Base-by-base conservation (phyloP, 495 filamentous ascomycete genomes). In the Lasiosphaeriaceae sp. region DNA sequence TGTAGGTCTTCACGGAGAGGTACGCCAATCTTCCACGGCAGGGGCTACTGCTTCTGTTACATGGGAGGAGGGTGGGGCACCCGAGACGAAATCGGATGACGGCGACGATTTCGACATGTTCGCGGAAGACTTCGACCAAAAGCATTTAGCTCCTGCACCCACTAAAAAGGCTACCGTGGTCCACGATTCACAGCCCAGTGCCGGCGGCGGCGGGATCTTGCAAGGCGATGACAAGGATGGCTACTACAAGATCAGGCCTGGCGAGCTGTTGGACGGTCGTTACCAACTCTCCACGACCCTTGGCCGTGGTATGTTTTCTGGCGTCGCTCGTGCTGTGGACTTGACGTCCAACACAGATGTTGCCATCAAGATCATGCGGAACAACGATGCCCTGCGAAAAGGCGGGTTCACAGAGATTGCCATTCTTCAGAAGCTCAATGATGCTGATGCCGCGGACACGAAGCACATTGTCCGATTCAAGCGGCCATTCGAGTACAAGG, bases 241-340 rank as follows among this genome's bases (percentile, higher is more conserved):
- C 11, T 97, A 97, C 67, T 97, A 96, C 77, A 92, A 91, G 69
- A 83, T 96, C 47, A 86, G 92, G 34, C 81, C 90, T 44, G 91
- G 92, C 58, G 94, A 98, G 74, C 71, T 97, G 37, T 80, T 98
- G 58, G 88, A 95, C 66, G 83, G 85, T 37, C 85, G 90, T 29
- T 97, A 98, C 64, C 89, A 90, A 69, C 82, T 97, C 29, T 85
- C 90, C 63, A 81, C 89, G 35, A 87, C 86, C 55, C 82, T 97
- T n/a, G 94, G 94, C 58, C 90, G 88, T 67, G 94, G 94, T 50
- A 94, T 97, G 85, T 98, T 97, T 63, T 95, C 94, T 0, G 88
- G 89, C 11, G 94, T 98, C n/a, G 90, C 95, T 23, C 86, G 89
- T 57, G 95, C 94, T n/a, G 79, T 79, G 56, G 94, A 97, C 69